Conservation (phyloP, 129 eudicot species). For the Apium graveolens region DNA sequence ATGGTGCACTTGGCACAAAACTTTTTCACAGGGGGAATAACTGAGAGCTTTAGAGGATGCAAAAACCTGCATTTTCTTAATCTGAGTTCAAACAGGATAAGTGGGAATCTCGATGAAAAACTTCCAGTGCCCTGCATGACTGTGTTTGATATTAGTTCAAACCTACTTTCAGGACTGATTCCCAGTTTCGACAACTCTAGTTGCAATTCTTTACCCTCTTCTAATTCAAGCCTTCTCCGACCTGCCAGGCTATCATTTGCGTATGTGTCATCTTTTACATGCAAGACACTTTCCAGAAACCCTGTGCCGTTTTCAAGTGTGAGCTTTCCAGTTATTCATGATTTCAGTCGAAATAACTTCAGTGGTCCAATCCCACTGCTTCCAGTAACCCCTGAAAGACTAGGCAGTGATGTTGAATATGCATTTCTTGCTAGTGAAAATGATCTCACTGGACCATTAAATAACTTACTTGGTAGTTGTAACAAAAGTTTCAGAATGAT, state of each 20-base stretch:
- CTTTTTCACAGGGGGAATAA: neutral
- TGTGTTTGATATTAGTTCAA: conserved; percentile 4
- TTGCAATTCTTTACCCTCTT: conserved; percentile 1
- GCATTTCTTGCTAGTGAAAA: conserved; percentile 19
- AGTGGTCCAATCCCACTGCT: conserved; percentile 5
- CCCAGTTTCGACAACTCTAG: neutral
- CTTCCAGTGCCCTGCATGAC: conserved; percentile 9
- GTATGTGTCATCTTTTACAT: conserved; percentile 1
- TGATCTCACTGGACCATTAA: conserved; percentile 30
- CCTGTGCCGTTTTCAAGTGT: conserved; percentile 1
- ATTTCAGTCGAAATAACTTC: conserved; percentile 8
- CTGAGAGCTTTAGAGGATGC: conserved; percentile 1
- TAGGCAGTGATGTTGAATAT: neutral
- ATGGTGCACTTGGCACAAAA: neutral
- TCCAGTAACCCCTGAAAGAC: conserved; percentile 5
- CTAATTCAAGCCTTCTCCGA: neutral
- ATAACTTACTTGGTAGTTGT: conserved; percentile 18
- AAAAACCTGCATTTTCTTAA: conserved; percentile 9
- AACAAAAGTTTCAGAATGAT: conserved; percentile 17
- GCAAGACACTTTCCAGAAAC: neutral
- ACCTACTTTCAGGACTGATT: conserved; percentile 5
- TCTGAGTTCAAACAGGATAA: conserved; percentile 7
- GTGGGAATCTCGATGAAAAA: neutral
- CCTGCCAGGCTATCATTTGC: neutral
- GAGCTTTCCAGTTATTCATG: conserved; percentile 6